These are phyloP conservation scores for Euphorbia pulcherrima DNA, from an alignment of 345 rosid genomes.

Conservation along the genomic window DNA sequence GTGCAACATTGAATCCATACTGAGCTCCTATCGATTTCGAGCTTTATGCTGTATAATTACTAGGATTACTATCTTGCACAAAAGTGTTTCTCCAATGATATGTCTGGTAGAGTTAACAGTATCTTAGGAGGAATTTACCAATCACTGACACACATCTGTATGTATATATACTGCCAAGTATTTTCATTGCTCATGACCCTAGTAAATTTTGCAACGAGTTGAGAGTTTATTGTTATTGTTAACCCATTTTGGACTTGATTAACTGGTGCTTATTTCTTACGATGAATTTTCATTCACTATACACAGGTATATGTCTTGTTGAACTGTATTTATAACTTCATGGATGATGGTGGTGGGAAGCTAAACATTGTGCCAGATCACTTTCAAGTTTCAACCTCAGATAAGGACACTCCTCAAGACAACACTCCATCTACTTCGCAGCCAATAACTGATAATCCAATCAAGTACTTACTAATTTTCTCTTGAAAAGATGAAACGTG, in stretches of 20 bases:
- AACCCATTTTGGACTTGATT: not conserved
- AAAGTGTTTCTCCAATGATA: not conserved
- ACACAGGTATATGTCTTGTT: conserved; percentile 14
- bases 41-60: not conserved
- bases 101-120: not conserved
- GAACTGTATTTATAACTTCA: conserved; percentile 34
- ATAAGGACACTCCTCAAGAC: conserved; percentile 31
- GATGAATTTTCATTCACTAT: not conserved
- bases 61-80: not conserved
- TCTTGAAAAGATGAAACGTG: not conserved
- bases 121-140: not conserved
- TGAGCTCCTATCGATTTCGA: not conserved
- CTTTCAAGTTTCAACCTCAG: conserved; percentile 52
- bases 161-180: not conserved
- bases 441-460: conserved; percentile 34
- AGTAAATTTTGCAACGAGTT: not conserved
- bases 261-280: not conserved
- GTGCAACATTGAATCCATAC: not conserved
- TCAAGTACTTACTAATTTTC: conserved; percentile 37
- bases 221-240: not conserved
- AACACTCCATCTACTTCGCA: conserved; percentile 39
- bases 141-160: not conserved
- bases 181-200: not conserved
- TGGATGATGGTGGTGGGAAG: conserved; percentile 69
- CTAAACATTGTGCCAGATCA: conserved; percentile 63